A percentile compares a stretch with the other conserved stretches of the same genome.
These are phyloP conservation scores for Suillus hirtellus DNA, from an alignment of 768 basidiomycete genomes.

Conservation along the genomic window DNA sequence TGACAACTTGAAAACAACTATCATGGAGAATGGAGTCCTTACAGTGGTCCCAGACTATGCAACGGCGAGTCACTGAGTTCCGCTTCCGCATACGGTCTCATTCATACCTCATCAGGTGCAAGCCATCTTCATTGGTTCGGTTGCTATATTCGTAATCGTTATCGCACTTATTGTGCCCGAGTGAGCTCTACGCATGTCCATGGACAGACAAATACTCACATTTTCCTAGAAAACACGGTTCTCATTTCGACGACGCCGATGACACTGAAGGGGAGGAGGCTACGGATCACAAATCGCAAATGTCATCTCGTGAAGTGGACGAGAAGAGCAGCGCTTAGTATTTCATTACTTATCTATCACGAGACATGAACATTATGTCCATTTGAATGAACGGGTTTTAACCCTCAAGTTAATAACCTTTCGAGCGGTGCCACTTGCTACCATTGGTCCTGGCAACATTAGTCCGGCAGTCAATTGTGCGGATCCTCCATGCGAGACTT, in stretches of 20 bases:
- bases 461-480: background rate
- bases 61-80: constrained; percentile 25
- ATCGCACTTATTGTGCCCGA: constrained; percentile 79
- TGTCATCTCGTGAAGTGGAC: background rate
- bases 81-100: constrained; percentile 34
- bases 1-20: constrained; percentile 52
- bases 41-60: constrained; percentile 65
- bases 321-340: background rate
- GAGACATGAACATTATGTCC: background rate
- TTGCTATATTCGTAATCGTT: constrained; percentile 74
- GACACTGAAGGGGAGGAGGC: constrained; percentile 69
- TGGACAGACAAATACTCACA: background rate
- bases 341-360: background rate
- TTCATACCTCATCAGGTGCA: constrained; percentile 25
- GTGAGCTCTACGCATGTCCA: constrained; percentile 39
- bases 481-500: background rate
- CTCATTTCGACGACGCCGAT: constrained; percentile 83
- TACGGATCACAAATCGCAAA: constrained; percentile 25
- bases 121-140: constrained; percentile 13
- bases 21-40: constrained; percentile 41
- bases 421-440: background rate
- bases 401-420: background rate
- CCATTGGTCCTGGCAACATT: background rate
- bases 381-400: background rate
- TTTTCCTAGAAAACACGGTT: constrained; percentile 57